A percentile compares a stretch with the other conserved stretches of the same genome.
phyloP scores from a whole-genome alignment of 192 early-diverging fungal species.

The Rhizoclosmatium globosum region DNA sequence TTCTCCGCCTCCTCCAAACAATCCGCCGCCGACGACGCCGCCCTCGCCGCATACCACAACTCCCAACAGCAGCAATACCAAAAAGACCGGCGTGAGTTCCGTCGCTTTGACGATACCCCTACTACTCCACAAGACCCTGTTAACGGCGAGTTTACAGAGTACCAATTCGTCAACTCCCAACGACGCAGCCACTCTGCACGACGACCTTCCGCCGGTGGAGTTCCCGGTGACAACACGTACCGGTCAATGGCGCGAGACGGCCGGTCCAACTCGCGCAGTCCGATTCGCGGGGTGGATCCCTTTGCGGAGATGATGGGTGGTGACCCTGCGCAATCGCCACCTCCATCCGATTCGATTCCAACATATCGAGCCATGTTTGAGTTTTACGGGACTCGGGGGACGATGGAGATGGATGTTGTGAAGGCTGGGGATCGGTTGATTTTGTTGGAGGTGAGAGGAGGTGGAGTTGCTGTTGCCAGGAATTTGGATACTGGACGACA shows the following conservation, averaged over 20 bases:
- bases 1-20: constrained; percentile 9
- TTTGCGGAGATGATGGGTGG: constrained; percentile 33
- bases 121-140: neutral
- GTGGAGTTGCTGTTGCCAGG: constrained; percentile 15
- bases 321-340: neutral
- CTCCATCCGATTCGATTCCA: neutral
- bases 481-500: constrained; percentile 31
- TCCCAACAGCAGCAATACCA: no score
- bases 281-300: constrained; percentile 17
- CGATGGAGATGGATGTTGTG: constrained; percentile 21
- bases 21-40: neutral
- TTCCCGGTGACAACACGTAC: neutral
- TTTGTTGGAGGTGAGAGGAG: constrained; percentile 24
- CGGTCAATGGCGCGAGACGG: neutral
- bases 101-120: constrained; percentile 18
- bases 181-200: neutral
- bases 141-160: neutral
- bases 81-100: constrained; percentile 22
- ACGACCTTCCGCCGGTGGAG: neutral
- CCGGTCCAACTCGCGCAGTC: neutral
- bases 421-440: constrained; percentile 24
- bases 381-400: constrained; percentile 5
- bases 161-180: neutral
- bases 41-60: neutral
- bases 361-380: constrained; percentile 27